phyloP scores from a whole-genome alignment of 306 rosid genomes.

The Begonia masoniana region DNA sequence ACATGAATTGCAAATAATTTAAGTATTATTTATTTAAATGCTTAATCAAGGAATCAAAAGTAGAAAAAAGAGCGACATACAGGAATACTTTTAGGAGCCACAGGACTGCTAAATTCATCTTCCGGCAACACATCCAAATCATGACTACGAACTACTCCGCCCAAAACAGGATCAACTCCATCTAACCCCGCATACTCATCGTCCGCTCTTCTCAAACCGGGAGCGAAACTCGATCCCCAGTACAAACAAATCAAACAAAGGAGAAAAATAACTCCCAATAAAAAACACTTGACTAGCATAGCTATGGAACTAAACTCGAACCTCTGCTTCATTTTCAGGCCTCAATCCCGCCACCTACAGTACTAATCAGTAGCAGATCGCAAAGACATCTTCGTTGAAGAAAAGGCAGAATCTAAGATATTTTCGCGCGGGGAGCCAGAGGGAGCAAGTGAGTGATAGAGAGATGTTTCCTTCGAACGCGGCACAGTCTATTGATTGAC shows the following conservation, averaged over 20 bases:
- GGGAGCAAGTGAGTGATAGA: too few species aligned
- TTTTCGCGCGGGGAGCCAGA: too few species aligned
- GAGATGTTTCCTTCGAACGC: too few species aligned
- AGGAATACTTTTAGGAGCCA: constrained; percentile 27
- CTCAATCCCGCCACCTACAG: too few species aligned
- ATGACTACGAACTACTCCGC: constrained; percentile 8
- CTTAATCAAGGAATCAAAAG: background rate
- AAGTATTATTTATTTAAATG: background rate
- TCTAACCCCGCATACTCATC: constrained; percentile 7
- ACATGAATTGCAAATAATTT: background rate
- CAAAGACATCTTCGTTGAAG: too few species aligned
- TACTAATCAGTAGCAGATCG: too few species aligned
- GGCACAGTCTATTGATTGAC: too few species aligned
- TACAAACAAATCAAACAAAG: constrained; percentile 32
- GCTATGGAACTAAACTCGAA: constrained; percentile 11
- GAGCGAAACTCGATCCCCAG: constrained; percentile 34
- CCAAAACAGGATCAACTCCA: constrained; percentile 15
- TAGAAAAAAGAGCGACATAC: constrained; percentile 11
- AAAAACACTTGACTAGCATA: constrained; percentile 13
- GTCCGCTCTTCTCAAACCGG: constrained; percentile 39
- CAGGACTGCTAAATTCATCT: constrained; percentile 17
- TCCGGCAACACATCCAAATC: constrained; percentile 23
- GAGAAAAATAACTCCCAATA: constrained; percentile 17
- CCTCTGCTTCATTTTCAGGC: constrained; percentile 25
- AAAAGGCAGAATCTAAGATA: too few species aligned